Base-by-base conservation (phyloP, 2,329 filamentous ascomycete genomes). In the Plectosphaerella sp. region DNA sequence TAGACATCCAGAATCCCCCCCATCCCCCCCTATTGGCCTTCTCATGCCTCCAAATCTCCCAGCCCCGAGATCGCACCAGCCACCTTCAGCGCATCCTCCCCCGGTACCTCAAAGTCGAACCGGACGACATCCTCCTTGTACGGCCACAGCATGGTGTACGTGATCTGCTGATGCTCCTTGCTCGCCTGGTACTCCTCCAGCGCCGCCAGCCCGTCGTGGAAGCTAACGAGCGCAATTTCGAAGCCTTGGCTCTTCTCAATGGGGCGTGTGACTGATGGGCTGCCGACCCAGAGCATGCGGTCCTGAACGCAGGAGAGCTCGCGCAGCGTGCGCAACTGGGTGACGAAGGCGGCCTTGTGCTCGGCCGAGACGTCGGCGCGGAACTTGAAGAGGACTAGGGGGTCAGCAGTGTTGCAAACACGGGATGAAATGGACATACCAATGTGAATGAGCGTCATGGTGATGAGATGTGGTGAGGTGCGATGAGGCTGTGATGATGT, bases 201-300 rank as follows among this genome's bases (percentile, higher is more conserved):
- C 0, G 77, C 79, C 8, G 64, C 64, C 6, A 59, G 62, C 20
- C 77, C 64, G 5, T 71, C 59, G 47, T 82, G 79, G 18, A 75
- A 79, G 65, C 78, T 81, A 37, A 82, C 50, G 0, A 82, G 63
- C 0, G 75, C 73, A 52, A 73, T 74, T 11, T 82, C 68, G 47
- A 72, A 81, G 0, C 78, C 78, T 54, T 82, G 78, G 61, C 77
- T 81, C 16, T 72, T 67, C 35, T 75, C 75, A 9, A 76, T 72
- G 0, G 78, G 78, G 20, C 75, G 67, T 0, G 78, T 82, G 5
- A 82, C 68, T 0, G 77, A 79, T 0, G 77, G 77, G 0, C 78
- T 76, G 0, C 79, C 79, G 5, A 81, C 78, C 0, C 77, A 60
- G 1, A 82, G 69, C 2, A 71, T 69, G n/a, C 72, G 67, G 12